phyloP scores from a whole-genome alignment of 2,329 filamentous ascomycete genomes.

The Dactylonectria macrodidyma region DNA sequence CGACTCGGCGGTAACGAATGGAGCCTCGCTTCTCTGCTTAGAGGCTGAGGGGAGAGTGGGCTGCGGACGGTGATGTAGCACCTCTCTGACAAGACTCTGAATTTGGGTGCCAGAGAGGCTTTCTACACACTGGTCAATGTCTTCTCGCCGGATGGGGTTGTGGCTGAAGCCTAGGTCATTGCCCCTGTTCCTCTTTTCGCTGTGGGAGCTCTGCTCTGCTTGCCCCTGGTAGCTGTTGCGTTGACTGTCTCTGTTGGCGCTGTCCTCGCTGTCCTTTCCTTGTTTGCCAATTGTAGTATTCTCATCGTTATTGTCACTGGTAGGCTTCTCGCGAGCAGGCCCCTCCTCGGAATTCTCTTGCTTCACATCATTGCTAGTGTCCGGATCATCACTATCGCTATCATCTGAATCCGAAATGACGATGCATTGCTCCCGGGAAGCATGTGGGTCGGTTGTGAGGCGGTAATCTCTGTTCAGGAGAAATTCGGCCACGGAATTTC shows the following conservation, averaged over 20 bases:
- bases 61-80: no score
- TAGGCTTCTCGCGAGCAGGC: not conserved
- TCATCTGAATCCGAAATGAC: not conserved
- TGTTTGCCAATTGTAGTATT: not conserved
- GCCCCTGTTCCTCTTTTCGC: no score
- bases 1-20: no score
- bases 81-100: not conserved
- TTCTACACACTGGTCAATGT: not conserved
- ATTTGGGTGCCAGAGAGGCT: not conserved
- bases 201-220: no score
- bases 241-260: no score
- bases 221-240: no score
- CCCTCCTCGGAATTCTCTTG: not conserved
- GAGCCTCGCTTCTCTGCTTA: no score
- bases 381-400: not conserved
- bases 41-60: no score
- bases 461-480: not conserved
- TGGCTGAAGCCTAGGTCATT: no score
- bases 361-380: not conserved
- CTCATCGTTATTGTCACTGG: not conserved
- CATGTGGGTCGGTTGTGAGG: not conserved
- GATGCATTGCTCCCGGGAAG: not conserved
- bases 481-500: conserved; percentile 4
- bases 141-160: no score
- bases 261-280: no score